These are phyloP conservation scores for Juglanconis sp. DNA, from an alignment of 2,329 filamentous ascomycete species.

Conservation along the genomic window DNA sequence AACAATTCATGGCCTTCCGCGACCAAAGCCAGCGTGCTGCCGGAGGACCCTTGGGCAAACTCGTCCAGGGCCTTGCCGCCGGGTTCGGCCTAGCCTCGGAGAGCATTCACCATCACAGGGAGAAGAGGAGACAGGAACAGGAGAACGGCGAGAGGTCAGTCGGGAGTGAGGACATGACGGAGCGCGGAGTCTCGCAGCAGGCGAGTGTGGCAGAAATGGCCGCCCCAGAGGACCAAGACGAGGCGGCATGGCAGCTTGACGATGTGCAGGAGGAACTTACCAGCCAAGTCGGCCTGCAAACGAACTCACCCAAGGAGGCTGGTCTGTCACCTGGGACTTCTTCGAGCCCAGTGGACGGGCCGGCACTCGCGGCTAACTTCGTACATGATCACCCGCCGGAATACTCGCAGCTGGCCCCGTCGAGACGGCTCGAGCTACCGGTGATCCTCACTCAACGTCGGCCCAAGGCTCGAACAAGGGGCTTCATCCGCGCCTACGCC, in stretches of 20 bases:
- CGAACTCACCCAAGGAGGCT: neutral
- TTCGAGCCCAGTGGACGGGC: neutral
- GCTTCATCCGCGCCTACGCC: conserved; percentile 52
- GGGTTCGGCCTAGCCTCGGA: conserved; percentile 21
- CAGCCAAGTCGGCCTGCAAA: neutral
- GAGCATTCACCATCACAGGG: conserved; percentile 19
- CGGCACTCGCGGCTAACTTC: conserved; percentile 8
- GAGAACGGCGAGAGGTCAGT: neutral
- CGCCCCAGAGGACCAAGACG: neutral
- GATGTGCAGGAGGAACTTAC: conserved; percentile 14
- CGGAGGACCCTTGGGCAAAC: conserved; percentile 2
- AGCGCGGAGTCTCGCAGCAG: too few species aligned
- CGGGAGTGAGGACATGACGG: neutral
- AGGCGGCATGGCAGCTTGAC: conserved; percentile 13
- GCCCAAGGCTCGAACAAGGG: conserved; percentile 43
- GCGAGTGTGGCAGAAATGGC: neutral
- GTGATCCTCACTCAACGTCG: conserved; percentile 52
- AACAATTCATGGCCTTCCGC: neutral
- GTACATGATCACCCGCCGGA: conserved; percentile 3
- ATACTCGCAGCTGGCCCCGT: neutral
- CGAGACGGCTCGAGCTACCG: conserved; percentile 34
- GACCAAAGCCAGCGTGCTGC: neutral
- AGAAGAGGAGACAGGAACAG: conserved; percentile 18
- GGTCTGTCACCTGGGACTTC: neutral
- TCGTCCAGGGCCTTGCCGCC: conserved; percentile 18